Evolutionary conservation across 2,329 filamentous ascomycete genomes (phyloP).

Genomic region (Thielaviopsis cerberus): DNA sequence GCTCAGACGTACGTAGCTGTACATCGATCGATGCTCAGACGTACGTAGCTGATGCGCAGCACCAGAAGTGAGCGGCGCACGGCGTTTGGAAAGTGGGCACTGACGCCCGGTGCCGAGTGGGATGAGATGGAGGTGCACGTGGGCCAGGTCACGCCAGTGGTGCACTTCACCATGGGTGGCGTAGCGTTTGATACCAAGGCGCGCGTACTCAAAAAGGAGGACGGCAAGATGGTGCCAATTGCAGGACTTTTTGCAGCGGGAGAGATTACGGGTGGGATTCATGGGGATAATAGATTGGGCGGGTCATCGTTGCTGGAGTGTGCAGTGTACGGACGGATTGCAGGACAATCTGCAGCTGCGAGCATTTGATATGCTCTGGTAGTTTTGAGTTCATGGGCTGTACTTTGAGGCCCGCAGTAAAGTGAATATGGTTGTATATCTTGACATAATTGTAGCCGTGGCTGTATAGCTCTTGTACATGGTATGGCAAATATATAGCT

Average conservation of each 20-base stretch:
- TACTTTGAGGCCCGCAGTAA: too few relatives aligned
- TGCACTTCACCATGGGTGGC: conserved; percentile 51
- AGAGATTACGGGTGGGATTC: conserved; percentile 45
- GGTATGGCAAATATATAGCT: too few relatives aligned
- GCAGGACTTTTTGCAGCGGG: conserved; percentile 43
- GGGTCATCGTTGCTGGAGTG: conserved; percentile 45
- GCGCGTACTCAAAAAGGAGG: conserved; percentile 27
- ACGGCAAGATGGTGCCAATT: conserved; percentile 25
- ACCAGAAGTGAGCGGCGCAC: conserved; percentile 25
- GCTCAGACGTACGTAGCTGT: conserved; percentile 25
- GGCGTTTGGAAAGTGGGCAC: conserved; percentile 36
- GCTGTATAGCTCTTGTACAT: too few relatives aligned
- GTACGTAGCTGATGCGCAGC: conserved; percentile 26
- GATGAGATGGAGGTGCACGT: conserved; percentile 36
- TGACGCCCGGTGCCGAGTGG: conserved; percentile 25
- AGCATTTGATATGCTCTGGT: neutral
- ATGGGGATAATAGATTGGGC: conserved; percentile 43
- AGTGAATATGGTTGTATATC: too few relatives aligned
- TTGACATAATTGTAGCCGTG: too few relatives aligned
- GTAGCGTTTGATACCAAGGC: conserved; percentile 35
- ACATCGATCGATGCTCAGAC: conserved; percentile 28
- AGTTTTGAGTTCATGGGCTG: too few relatives aligned
- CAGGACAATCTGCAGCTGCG: conserved; percentile 29
- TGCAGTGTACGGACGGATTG: conserved; percentile 42
- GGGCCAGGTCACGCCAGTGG: conserved; percentile 41